phyloP scores from a whole-genome alignment of 345 rosid species.

The Garcia nutans region DNA sequence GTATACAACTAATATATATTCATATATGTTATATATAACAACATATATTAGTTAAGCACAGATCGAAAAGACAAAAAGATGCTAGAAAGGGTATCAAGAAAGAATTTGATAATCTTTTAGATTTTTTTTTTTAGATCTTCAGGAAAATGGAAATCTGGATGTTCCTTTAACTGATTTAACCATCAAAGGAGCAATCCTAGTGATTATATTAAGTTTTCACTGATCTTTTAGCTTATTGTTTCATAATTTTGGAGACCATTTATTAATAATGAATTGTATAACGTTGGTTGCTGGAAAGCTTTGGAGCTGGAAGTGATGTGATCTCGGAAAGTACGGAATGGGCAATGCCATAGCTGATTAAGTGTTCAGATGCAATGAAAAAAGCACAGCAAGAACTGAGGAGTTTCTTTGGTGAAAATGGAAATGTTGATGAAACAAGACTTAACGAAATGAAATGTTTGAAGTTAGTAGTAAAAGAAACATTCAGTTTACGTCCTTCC shows the following conservation, averaged over 20 bases:
- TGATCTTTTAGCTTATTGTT: background rate
- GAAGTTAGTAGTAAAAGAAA: background rate
- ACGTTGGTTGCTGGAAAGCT: conserved; percentile 11
- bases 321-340: conserved; percentile 3
- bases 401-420: background rate
- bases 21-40: too few relatives aligned
- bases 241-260: background rate
- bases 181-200: conserved; percentile 36
- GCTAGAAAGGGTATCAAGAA: background rate
- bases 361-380: conserved; percentile 1
- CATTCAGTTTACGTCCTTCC: conserved; percentile 20
- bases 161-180: conserved; percentile 13
- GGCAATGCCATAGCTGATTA: conserved; percentile 15
- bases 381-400: conserved; percentile 20
- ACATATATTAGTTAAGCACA: conserved; percentile 33
- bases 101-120: conserved; percentile 25
- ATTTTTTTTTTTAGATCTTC: conserved; percentile 36
- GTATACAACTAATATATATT: too few relatives aligned
- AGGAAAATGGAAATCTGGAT: conserved; percentile 17
- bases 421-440: background rate
- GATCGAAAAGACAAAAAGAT: background rate
- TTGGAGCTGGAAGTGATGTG: conserved; percentile 14
- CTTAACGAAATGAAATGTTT: background rate
- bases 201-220: background rate
- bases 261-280: too few relatives aligned